Conservation (phyloP, 192 early-diverging fungal species). For the Backusella tuberculispora region DNA sequence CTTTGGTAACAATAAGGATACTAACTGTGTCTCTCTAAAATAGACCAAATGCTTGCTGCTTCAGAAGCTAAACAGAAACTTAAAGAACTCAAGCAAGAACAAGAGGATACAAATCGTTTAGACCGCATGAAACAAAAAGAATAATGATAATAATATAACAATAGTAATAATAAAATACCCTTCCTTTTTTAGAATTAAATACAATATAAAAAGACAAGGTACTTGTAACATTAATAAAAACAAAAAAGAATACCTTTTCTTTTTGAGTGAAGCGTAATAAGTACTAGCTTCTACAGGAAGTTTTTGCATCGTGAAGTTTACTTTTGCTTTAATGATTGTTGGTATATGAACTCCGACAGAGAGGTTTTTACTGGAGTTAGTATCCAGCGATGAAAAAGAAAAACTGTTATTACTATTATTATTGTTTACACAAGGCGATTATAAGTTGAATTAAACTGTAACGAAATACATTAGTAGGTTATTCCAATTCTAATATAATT, state of each 20-base stretch:
- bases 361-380: too few species aligned
- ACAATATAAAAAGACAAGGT: background rate
- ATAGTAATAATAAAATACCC: background rate
- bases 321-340: too few species aligned
- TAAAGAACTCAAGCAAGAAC: slow-evolving; percentile 29
- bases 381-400: too few species aligned
- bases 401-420: too few species aligned
- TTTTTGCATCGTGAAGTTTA: too few species aligned
- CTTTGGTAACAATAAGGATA: background rate
- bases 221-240: background rate
- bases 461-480: too few species aligned
- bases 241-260: background rate
- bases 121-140: slow-evolving; percentile 6
- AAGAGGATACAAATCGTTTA: slow-evolving; percentile 22
- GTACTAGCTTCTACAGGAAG: too few species aligned
- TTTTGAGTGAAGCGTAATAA: too few species aligned
- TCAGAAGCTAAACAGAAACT: slow-evolving; percentile 30
- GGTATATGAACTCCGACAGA: too few species aligned
- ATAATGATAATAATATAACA: background rate
- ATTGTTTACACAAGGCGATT: too few species aligned
- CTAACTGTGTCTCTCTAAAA: background rate
- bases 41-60: slow-evolving; percentile 40
- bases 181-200: background rate
- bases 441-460: too few species aligned
- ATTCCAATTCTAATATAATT: too few species aligned